Base-by-base conservation (phyloP, 768 basidiomycete species). In the Agaricus bisporus region DNA sequence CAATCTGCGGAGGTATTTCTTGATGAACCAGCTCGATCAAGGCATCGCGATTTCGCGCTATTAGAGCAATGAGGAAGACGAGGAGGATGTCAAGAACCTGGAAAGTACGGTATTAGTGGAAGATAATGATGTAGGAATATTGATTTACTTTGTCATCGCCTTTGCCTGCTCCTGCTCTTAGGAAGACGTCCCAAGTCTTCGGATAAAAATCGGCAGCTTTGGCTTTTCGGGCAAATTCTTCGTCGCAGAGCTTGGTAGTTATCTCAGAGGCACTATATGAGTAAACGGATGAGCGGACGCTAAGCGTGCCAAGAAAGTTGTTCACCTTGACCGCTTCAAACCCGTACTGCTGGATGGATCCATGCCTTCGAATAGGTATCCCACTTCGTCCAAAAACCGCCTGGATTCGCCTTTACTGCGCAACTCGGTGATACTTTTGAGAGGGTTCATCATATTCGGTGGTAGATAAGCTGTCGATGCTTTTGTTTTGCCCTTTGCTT, bases 301-400 rank as follows among this genome's bases (percentile, higher is more conserved):
- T 36, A 8, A 41, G 39, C 15, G 18, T n/a, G 42, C 22, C 9
- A 29, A 46, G 12, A 28, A 46, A 12, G 44, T 4, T 39, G 25
- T 15, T 26, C 54, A 87, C 89, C 87, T 91, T 10, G 85, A 79
- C 58, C 88, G 76, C 46, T 83, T 75, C 22, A 91, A 73, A 2
- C 78, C 74, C 43, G 82, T 60, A 9, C 76, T 73, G 14, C 74
- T 77, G 14, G 71, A 71, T 9, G 66, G 59, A 25, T 82, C 80
- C 67, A 92, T 76, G 0, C 91, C 88, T 65, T 93, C 91, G 56
- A 91, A 86, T 4, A 92, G 68, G 67, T 91, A 93, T 0, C 91
- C 91, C 2, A 91, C 79, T 61, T 91, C 90, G 56, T 93, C 91
- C 41, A 91, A 66, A 62, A 92, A 92, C 14, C 88, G 73, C 57